phyloP scores from a whole-genome alignment of 2,329 filamentous ascomycete species.

The Aureobasidium melanogenum region DNA sequence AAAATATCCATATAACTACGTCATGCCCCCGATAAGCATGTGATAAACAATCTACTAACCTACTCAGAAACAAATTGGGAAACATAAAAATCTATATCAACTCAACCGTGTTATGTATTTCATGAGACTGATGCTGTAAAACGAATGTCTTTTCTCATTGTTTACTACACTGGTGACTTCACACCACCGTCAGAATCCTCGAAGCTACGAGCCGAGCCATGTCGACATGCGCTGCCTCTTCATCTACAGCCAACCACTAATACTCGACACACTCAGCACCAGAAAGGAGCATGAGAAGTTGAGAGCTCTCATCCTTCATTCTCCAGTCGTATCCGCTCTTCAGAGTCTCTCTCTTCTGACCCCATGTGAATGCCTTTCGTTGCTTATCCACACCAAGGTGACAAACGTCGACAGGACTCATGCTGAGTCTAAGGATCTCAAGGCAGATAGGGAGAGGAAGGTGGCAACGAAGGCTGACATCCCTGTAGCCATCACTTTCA shows the following conservation, averaged over 20 bases:
- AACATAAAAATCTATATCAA: no score
- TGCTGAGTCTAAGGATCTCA: slow-evolving; percentile 21
- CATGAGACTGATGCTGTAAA: background rate
- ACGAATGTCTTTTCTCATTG: background rate
- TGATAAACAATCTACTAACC: background rate
- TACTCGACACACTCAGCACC: slow-evolving; percentile 24
- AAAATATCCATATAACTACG: background rate
- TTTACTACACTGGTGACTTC: background rate
- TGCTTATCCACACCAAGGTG: slow-evolving; percentile 28
- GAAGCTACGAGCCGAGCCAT: background rate
- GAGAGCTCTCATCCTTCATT: slow-evolving; percentile 27
- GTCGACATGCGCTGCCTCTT: no score
- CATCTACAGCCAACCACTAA: background rate
- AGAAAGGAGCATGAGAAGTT: slow-evolving; percentile 32
- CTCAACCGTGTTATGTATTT: no score
- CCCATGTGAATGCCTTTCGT: slow-evolving; percentile 25
- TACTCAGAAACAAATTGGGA: background rate
- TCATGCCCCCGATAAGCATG: background rate
- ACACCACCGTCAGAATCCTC: background rate
- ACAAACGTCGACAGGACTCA: slow-evolving; percentile 16
- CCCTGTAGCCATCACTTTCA: slow-evolving; percentile 18
- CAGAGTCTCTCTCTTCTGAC: slow-evolving; percentile 25
- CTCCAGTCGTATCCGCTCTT: slow-evolving; percentile 24
- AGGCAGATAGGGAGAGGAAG: slow-evolving; percentile 26
- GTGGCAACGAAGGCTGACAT: slow-evolving; percentile 19